Percentiles rank a stretch among this genome's conserved stretches.
These are phyloP conservation scores for Claviceps africana DNA, from an alignment of 2,329 filamentous ascomycete genomes.

Conservation along the genomic window DNA sequence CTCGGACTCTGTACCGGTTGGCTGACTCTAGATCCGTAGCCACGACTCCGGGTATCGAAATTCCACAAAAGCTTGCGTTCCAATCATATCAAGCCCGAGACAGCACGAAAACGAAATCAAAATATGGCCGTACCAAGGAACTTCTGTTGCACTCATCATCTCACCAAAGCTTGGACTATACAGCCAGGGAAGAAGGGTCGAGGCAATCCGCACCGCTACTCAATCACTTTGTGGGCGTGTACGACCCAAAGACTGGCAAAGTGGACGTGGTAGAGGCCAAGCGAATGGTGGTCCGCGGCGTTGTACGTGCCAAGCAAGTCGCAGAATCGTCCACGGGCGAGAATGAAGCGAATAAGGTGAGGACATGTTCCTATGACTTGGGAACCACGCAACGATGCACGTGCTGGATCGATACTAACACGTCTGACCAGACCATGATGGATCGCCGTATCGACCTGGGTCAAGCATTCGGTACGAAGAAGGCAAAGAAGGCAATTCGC, in stretches of 20 bases:
- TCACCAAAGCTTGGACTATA: conserved; percentile 46
- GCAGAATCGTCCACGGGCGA: conserved; percentile 30
- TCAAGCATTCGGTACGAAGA: conserved; percentile 72
- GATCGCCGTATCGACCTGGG: conserved; percentile 57
- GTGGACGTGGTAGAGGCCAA: conserved; percentile 49
- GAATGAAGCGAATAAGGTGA: conserved; percentile 16
- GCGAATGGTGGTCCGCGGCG: conserved; percentile 47
- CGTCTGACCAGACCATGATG: conserved; percentile 33
- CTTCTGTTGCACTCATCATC: conserved; percentile 43
- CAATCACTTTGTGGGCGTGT: conserved; percentile 52
- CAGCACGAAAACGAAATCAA: conserved; percentile 20
- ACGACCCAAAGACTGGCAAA: conserved; percentile 44
- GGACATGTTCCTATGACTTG: background rate
- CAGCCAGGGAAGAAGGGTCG: conserved; percentile 33
- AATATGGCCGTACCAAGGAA: conserved; percentile 29
- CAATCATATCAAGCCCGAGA: conserved; percentile 32
- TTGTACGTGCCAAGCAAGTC: conserved; percentile 41
- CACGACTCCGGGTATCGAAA: conserved; percentile 21
- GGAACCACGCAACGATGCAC: background rate
- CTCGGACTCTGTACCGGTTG: too few relatives aligned
- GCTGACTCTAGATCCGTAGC: conserved; percentile 12
- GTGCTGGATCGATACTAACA: conserved; percentile 11
- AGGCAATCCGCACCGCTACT: conserved; percentile 24
- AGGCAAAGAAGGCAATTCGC: conserved; percentile 64
- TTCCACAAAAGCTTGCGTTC: conserved; percentile 27